Conservation (phyloP, 2,329 filamentous ascomycete genomes). For the Spiromastix sp. region DNA sequence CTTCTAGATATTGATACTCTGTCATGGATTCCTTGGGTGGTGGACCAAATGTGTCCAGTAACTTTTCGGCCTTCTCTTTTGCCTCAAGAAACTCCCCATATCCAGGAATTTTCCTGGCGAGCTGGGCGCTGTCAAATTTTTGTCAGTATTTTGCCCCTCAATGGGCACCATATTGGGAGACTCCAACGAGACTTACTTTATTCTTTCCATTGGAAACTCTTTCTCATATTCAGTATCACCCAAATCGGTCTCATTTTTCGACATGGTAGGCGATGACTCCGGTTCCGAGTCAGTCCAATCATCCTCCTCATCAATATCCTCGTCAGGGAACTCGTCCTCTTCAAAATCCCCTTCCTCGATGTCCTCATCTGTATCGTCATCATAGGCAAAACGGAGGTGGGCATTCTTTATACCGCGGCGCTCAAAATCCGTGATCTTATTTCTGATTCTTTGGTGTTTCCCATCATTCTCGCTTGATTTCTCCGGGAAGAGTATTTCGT, state of each 20-base stretch:
- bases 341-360: constrained; percentile 13
- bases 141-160: too few relatives aligned
- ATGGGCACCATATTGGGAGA: too few relatives aligned
- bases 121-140: too few relatives aligned
- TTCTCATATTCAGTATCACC: too few relatives aligned
- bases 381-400: constrained; percentile 11
- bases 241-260: constrained; percentile 1
- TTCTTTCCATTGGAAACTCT: too few relatives aligned
- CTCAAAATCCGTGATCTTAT: constrained; percentile 14
- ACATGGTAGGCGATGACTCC: constrained; percentile 1
- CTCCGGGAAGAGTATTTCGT: constrained; percentile 31
- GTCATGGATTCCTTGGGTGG: background rate
- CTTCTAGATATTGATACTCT: too few relatives aligned
- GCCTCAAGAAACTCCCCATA: background rate
- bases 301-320: constrained; percentile 11
- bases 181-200: too few relatives aligned
- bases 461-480: constrained; percentile 13
- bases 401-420: constrained; percentile 10
- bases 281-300: constrained; percentile 8
- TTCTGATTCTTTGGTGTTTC: constrained; percentile 3
- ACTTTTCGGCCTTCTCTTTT: constrained; percentile 1
- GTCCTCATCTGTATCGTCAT: constrained; percentile 18
- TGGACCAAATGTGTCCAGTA: constrained; percentile 4
- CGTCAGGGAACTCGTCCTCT: constrained; percentile 10
- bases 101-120: too few relatives aligned